A percentile compares a stretch with the other conserved stretches of the same genome.
These are phyloP conservation scores for Asclepias syriaca DNA, from an alignment of 257 asterid genomes.

Conservation along the genomic window DNA sequence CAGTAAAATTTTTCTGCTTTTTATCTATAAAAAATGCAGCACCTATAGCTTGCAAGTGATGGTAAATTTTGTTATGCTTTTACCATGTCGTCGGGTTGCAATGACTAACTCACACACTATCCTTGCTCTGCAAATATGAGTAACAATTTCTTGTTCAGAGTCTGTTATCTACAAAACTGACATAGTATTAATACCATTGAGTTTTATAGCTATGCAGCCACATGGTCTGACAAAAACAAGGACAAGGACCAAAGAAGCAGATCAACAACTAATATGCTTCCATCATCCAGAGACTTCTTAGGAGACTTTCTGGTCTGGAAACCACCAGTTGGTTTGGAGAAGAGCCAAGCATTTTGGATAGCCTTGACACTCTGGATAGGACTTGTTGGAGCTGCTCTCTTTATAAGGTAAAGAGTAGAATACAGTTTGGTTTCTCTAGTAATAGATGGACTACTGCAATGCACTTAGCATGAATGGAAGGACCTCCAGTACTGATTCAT, in stretches of 20 bases:
- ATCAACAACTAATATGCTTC: constrained; percentile 69
- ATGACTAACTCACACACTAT: background rate
- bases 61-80: background rate
- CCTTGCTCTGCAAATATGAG: background rate
- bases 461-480: background rate
- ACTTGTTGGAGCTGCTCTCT: constrained; percentile 78
- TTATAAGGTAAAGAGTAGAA: constrained; percentile 32
- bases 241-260: constrained; percentile 56
- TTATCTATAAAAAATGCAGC: background rate
- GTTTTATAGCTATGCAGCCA: constrained; percentile 67
- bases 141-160: background rate
- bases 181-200: background rate
- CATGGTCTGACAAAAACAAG: constrained; percentile 86
- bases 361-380: constrained; percentile 72
- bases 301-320: constrained; percentile 81
- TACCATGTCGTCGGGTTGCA: background rate
- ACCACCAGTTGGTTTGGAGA: constrained; percentile 67
- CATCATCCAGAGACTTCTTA: constrained; percentile 59
- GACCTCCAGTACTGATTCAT: background rate
- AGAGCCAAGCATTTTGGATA: constrained; percentile 72
- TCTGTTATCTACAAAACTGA: background rate
- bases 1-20: background rate
- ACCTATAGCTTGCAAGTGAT: background rate
- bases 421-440: background rate
- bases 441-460: background rate